Base-by-base conservation (phyloP, 306 rosid species). In the Quillaja saponaria region DNA sequence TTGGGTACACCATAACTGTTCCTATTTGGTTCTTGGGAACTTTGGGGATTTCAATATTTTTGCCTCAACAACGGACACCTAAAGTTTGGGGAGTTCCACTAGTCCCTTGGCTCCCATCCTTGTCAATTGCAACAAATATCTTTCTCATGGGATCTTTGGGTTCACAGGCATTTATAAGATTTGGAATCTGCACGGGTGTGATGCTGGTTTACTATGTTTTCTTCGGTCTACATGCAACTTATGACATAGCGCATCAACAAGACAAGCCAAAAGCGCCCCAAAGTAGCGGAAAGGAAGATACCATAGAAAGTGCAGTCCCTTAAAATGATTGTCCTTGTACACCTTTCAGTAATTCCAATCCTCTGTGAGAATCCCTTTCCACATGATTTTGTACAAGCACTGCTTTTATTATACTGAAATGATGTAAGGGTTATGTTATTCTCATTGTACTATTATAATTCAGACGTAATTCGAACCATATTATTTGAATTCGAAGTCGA, bases 121-220 rank as follows among this genome's bases (percentile, higher is more conserved):
- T 77, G 0, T 90, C 95, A 0, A 83, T 90, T 37, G 84, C 78
- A 4, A 79, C 87, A n/a, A 87, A 90, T 33, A 31, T 87, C 13
- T 90, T 86, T 61, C 85, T 86, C 58, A 85, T 89, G n/a, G 96
- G 95, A 4, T 84, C 96, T 0, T 67, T 89, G n/a, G 95, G 81
- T 34, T 37, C 13, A 18, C 64, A 46, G 34, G 83, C 96, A 8
- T 85, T 77, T 34, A 31, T 4, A 44, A 89, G 94, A 58, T 85
- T 88, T 68, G 90, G 69, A 1, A 0, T 35, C 0, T 81, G 96
- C 90, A 83, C 83, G 6, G 69, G 8, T 1, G 0, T 85, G 39
- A 49, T 83, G 28, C 28, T 85, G 71, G 54, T 67, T 0, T 85
- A 81, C 73, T 83, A 88, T 61, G 42, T 88, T 28, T 11, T 85